Evolutionary conservation across 2,329 filamentous ascomycete species (phyloP), one percentile per base, ranked within the genome.

Genomic region (Capronia americana): DNA sequence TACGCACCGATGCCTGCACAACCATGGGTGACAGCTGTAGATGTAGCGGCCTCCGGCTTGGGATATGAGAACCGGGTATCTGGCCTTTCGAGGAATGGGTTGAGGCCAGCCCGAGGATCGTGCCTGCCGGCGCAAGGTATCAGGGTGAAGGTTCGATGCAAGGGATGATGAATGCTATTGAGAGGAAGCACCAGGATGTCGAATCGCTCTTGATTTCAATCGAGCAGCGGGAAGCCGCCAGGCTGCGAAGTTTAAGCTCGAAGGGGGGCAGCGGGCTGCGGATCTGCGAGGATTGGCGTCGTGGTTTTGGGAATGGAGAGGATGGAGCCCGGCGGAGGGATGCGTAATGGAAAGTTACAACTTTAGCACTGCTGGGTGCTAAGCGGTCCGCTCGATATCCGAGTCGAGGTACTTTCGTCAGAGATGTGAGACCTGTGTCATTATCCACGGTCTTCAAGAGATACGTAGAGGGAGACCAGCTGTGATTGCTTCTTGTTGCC

Each of bases 371-470:
- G 23, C 44, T 41, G 17, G 20, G 8, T 44, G 57, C 57, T 50
- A 59, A 44, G 44, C 64, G 64, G 64, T 63, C 59, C 59, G 64
- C 38, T 63, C 26, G 56, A 63, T 58, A 66, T 63, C 64, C 64
- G 60, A 28, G 24, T 59, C 53, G 30, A 51, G 64, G 55, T 50
- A 57, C 41, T 59, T 50, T 59, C 57, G 57, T 30, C 17, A 44
- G 23, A 48, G 24, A 26, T 30, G 38, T 44, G 38, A 44, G 38
- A 20, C 38, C 38, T n/a, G 38, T n/a, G 38, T 44, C 14, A 7
- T 41, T 17, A 14, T 41, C 34, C 32, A 24, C 10, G 8, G 10
- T 23, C 20, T 23, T 14, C 26, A n/a, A 59, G 24, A 46, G n/a
- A n/a, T n/a, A n/a, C n/a, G n/a, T 1, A 59, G 4, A 23, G n/a